Evolutionary conservation across 2,329 filamentous ascomycete species (phyloP), one percentile per base, ranked within the genome.

Genomic region (Arthrobotrys sphaeroides): DNA sequence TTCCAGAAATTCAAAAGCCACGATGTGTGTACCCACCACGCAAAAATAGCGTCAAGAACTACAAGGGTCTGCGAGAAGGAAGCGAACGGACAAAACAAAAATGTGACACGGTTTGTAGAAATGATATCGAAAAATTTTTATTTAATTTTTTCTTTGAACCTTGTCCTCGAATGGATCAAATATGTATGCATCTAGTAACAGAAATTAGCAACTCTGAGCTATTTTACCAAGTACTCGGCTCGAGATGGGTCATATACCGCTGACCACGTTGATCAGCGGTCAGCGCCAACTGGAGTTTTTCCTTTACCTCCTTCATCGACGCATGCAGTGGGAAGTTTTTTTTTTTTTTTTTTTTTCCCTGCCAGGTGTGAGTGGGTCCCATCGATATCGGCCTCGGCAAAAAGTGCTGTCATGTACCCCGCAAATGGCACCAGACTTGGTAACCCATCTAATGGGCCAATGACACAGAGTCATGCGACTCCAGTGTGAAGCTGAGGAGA

Each of bases 371-470:
- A 26, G 49, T 66, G 70, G 64, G 57, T 55, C 43, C 40, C 67
- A 47, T 67, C 36, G 36, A 55, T 28, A 67, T 51, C 61, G 64
- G 64, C 64, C 47, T 75, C 64, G 64, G 72, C 49, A 69, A 75
- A 75, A 69, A 36, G 36, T 64, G 43, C 59, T 75, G 72, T 69
- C 72, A 69, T 75, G 72, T 66, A 75, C 72, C 72, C 72, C 72
- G 72, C 72, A 75, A 69, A 75, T 66, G 62, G 72, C 47, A 70
- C 55, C 55, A 70, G 42, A 62, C 45, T 60, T 70, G 66, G 55
- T 45, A 70, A 53, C 42, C n/a, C n/a, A 42, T 61, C 45, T n/a
- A 36, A 55, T 22, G 36, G 24, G 43, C 66, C 43, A 70, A 70
- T 62, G 43, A 49, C 24, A 59, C 28, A 62, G 36, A 70, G 66